A percentile compares a stretch with the other conserved stretches of the same genome.
Conservation (phyloP, 805 yeast genomes). For the Barnettozyma vustinii region DNA sequence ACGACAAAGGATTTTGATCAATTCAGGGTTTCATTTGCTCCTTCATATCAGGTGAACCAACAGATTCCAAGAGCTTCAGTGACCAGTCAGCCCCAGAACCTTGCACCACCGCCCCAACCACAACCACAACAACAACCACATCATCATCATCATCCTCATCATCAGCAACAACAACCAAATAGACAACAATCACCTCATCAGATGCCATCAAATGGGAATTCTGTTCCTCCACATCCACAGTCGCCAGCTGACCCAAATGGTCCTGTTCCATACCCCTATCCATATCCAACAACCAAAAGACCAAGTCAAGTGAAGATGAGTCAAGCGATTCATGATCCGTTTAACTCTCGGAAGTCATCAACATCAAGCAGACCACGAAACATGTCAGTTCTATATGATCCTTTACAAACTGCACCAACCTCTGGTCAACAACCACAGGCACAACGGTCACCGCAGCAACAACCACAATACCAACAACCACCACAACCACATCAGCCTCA, state of each 20-base stretch:
- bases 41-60: slow-evolving; percentile 21
- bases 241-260: slow-evolving; percentile 13
- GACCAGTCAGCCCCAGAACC: slow-evolving; percentile 5
- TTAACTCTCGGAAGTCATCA: slow-evolving; percentile 20
- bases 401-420: slow-evolving; percentile 18
- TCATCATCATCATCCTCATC: too few species aligned
- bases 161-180: not conserved
- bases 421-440: not conserved
- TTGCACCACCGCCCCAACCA: not conserved
- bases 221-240: slow-evolving; percentile 1
- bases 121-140: not conserved
- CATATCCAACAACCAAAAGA: slow-evolving; percentile 18
- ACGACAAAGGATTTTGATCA: slow-evolving; percentile 23
- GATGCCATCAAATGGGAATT: not conserved
- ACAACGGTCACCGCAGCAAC: slow-evolving; percentile 1
- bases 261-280: slow-evolving; percentile 23
- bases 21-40: slow-evolving; percentile 19
- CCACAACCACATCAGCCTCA: too few species aligned
- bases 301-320: slow-evolving; percentile 5
- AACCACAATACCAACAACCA: not conserved
- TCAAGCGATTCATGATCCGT: slow-evolving; percentile 21
- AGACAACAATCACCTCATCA: slow-evolving; percentile 5
- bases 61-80: slow-evolving; percentile 13
- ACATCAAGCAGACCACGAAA: slow-evolving; percentile 20
- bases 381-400: slow-evolving; percentile 25